Evolutionary conservation across 2,329 filamentous ascomycete genomes (phyloP), one percentile per base, ranked within the genome.

Genomic region (Fusarium lateritium): DNA sequence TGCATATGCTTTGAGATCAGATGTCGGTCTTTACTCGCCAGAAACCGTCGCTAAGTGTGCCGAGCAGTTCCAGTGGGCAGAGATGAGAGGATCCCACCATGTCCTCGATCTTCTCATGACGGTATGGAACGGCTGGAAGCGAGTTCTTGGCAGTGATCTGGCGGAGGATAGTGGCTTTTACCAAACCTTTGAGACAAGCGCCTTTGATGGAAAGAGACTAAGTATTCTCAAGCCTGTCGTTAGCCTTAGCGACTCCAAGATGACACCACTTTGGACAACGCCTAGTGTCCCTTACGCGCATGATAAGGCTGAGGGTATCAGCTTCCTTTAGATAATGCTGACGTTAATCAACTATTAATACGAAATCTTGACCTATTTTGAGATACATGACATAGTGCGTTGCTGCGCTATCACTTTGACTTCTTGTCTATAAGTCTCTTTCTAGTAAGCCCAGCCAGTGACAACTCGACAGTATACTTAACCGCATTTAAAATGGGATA

Each of bases 251-350:
- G 56, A 39, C n/a, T 22, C 39, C 1, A 31, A 45, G 2, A 33
- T 39, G 6, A 44, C 62, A 3, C 64, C 56, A 5, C 24, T 31
- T 7, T 66, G 62, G 63, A 67, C 9, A 9, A 62, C 56, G 4
- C 56, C 62, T 6, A 66, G 62, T 56, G 49, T 67, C 3, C 63
- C 62, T 14, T 62, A 66, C 43, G 63, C 62, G 1, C 15, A 62
- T 36, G 49, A 66, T 10, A 56, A 66, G 7, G 62, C 63, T 6
- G 34, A 67, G 33, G 49, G 24, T 11, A 52, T 44, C 4, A 26
- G 19, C n/a, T 66, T 66, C 5, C 7, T 24, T 15, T 63, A 13
- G 19, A 31, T 6, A 19, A 3, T 31, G 1, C 10, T 13, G 3
- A 13, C 10, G 28, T 31, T 31, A 5, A 13, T 13, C 2, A 31